Conservation (phyloP, 2,329 filamentous ascomycete genomes). For the Xylariaceae sp. region DNA sequence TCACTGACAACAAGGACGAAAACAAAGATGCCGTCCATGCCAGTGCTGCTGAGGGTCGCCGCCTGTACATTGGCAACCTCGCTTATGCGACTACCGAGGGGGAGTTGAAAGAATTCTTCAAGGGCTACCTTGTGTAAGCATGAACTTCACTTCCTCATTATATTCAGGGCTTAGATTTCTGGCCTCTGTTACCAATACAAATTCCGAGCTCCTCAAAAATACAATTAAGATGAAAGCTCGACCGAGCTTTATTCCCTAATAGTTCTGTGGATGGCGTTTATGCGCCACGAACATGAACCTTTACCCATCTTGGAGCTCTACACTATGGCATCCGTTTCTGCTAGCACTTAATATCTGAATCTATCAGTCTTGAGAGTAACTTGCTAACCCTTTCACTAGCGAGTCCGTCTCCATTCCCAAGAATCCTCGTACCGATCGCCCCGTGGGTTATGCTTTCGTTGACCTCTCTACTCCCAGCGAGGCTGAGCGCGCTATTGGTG, state of each 20-base stretch:
- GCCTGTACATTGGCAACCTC: conserved; percentile 99
- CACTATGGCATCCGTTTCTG: no score
- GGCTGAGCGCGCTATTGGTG: conserved; percentile 91
- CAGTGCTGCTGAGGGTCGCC: conserved; percentile 97
- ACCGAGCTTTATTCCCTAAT: no score
- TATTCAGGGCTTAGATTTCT: neutral
- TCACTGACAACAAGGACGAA: conserved; percentile 62
- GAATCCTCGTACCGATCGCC: conserved; percentile 98
- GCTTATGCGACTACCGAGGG: conserved; percentile 99
- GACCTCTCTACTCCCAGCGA: conserved; percentile 94
- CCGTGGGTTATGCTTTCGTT: conserved; percentile 98
- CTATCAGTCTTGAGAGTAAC: neutral
- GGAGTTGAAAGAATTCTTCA: conserved; percentile 99
- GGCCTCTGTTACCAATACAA: neutral
- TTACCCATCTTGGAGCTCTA: no score
- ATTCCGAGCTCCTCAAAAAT: no score
- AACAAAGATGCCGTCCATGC: conserved; percentile 87
- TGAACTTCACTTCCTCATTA: neutral
- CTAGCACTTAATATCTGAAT: no score
- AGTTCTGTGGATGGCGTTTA: no score
- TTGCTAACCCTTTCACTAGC: conserved; percentile 56
- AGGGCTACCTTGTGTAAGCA: conserved; percentile 96
- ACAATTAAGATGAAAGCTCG: no score
- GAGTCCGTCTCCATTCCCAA: conserved; percentile 99
- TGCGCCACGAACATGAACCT: no score